Evolutionary conservation across 805 yeast genomes (phyloP), one percentile per base, ranked within the genome.

Genomic region (Yarrowia divulgata): DNA sequence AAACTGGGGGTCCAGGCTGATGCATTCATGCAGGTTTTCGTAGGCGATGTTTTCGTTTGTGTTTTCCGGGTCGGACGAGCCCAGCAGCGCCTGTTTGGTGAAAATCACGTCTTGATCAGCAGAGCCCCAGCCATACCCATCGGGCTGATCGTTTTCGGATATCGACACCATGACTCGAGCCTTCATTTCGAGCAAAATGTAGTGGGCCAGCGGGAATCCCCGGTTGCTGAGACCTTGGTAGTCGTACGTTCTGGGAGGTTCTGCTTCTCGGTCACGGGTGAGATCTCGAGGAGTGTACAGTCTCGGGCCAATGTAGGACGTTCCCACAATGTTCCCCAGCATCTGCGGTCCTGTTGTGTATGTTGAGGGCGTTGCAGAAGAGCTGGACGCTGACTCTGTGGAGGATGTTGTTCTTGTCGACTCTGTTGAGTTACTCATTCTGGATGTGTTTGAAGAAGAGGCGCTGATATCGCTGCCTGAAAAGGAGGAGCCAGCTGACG

Each of bases 221-320:
- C 23, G 37, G 39, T 16, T 48, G 37, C 68, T 63, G 45, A 48
- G 52, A 14, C 60, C 62, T 14, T 66, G 62, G 37, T 66, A 66
- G 52, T 66, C 69, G 52, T 43, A 54, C 1, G 60, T 50, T 43
- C 49, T 29, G 4, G 69, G 50, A 4, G 62, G 62, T 8, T 50
- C 48, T 13, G 45, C 40, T 3, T 66, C 45, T 34, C 69, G 42
- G 42, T 73, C 74, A 1, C 55, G 7, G 8, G 19, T 13, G 40
- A 72, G 68, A 16, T 70, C 67, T 6, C 18, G 37, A 1, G 74
- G 74, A 14, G 74, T 72, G 67, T 73, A 73, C 13, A 72, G 23
- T 32, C 69, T 50, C 1, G 49, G 32, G 9, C 69, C 52, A 8
- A 54, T 19, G 10, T 29, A 35, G 14, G 69, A 66, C 1, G 46